These are phyloP conservation scores for Trapa bicornis DNA, from an alignment of 345 rosid species.

Conservation along the genomic window DNA sequence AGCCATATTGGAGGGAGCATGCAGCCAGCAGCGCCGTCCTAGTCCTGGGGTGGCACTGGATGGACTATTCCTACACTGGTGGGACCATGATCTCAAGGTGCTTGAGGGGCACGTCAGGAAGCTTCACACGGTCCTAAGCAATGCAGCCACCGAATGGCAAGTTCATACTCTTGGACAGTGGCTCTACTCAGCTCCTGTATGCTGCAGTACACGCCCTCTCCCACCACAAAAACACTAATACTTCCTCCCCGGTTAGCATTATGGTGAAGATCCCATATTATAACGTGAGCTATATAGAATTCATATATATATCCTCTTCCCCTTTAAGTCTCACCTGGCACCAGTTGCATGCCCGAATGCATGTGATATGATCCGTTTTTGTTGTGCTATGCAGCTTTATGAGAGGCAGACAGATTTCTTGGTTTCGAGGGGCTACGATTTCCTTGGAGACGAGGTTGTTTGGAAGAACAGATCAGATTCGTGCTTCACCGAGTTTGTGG, in stretches of 20 bases:
- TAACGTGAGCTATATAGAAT: slow-evolving; percentile 16
- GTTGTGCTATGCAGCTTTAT: slow-evolving; percentile 23
- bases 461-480: slow-evolving; percentile 28
- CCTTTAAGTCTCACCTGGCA: too few species aligned
- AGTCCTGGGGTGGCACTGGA: slow-evolving; percentile 52
- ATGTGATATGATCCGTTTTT: background rate
- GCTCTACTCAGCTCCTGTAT: slow-evolving; percentile 53
- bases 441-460: slow-evolving; percentile 36
- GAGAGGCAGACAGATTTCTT: slow-evolving; percentile 32
- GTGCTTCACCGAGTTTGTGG: slow-evolving; percentile 39
- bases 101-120: slow-evolving; percentile 36
- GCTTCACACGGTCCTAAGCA: slow-evolving; percentile 40
- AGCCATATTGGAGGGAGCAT: slow-evolving; percentile 41
- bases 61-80: slow-evolving; percentile 31
- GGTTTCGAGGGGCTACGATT: slow-evolving; percentile 20
- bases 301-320: too few species aligned
- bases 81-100: slow-evolving; percentile 15
- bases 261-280: slow-evolving; percentile 50
- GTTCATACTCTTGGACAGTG: slow-evolving; percentile 41
- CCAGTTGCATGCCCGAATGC: background rate
- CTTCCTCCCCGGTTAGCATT: slow-evolving; percentile 32
- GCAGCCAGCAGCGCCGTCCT: slow-evolving; percentile 35
- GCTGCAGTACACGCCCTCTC: slow-evolving; percentile 59
- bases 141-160: slow-evolving; percentile 38
- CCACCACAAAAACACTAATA: slow-evolving; percentile 6